A percentile compares a stretch with the other conserved stretches of the same genome.
Conservation (phyloP, 2,329 filamentous ascomycete genomes). For the Gaeumannomyces sp. region DNA sequence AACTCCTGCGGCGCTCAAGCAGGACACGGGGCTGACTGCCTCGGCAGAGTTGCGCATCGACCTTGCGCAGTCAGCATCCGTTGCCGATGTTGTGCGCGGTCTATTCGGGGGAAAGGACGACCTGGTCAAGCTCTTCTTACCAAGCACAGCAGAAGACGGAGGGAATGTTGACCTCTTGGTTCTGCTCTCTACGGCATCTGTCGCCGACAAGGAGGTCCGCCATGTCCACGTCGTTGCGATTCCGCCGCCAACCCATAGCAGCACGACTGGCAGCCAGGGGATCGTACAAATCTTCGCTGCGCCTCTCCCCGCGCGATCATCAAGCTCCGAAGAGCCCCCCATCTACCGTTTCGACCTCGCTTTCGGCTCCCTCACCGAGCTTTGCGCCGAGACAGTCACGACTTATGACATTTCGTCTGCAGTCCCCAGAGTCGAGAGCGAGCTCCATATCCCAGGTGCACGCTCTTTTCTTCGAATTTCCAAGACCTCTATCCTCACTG, state of each 20-base stretch:
- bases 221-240: constrained; percentile 30
- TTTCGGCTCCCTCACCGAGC: constrained; percentile 57
- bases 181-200: constrained; percentile 36
- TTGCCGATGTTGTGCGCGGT: constrained; percentile 45
- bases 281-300: constrained; percentile 14
- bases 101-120: constrained; percentile 50
- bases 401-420: constrained; percentile 60
- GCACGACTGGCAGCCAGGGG: constrained; percentile 15
- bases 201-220: constrained; percentile 20
- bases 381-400: constrained; percentile 46
- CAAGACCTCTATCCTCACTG: constrained; percentile 57
- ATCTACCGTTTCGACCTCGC: constrained; percentile 54
- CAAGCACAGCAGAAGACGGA: constrained; percentile 35
- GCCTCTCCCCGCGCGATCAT: constrained; percentile 5
- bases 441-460: constrained; percentile 43
- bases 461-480: constrained; percentile 62
- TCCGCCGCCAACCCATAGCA: neutral
- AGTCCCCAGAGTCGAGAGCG: constrained; percentile 54
- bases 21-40: constrained; percentile 29
- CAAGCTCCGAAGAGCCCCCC: constrained; percentile 9
- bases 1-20: constrained; percentile 34
- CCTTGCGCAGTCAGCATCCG: constrained; percentile 38
- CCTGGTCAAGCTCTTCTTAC: constrained; percentile 44
- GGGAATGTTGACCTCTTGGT: constrained; percentile 48
- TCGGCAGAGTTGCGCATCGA: constrained; percentile 36